These are phyloP conservation scores for Aspergillus steynii DNA, from an alignment of 495 filamentous ascomycete genomes.

Conservation along the genomic window DNA sequence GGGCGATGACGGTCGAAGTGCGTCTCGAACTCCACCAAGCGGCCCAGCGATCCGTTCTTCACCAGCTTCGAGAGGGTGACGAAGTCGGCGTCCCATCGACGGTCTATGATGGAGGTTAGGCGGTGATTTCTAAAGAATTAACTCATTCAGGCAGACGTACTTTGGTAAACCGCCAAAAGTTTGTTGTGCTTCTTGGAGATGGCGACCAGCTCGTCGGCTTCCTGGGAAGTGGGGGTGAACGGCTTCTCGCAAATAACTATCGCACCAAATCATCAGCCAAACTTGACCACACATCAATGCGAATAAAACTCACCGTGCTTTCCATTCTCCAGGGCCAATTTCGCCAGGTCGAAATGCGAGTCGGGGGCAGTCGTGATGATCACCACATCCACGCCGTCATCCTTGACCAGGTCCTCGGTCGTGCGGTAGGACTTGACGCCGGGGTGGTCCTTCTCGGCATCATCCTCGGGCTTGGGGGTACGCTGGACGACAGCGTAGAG, in stretches of 20 bases:
- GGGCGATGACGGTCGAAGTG: constrained; percentile 83
- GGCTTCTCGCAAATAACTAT: constrained; percentile 84
- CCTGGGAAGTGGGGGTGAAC: constrained; percentile 69
- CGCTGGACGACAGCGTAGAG: constrained; percentile 83
- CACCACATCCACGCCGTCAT: constrained; percentile 67
- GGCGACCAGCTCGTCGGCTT: constrained; percentile 69
- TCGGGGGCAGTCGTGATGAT: constrained; percentile 75
- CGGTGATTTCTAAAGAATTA: not conserved
- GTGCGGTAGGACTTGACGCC: constrained; percentile 62
- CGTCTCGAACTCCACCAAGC: constrained; percentile 76
- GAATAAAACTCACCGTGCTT: constrained; percentile 60
- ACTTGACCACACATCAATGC: not conserved
- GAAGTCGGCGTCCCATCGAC: constrained; percentile 85
- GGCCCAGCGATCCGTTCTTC: constrained; percentile 54
- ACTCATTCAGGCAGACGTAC: constrained; percentile 31
- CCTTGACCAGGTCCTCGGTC: constrained; percentile 62
- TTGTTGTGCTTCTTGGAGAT: constrained; percentile 62
- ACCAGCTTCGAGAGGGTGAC: constrained; percentile 68
- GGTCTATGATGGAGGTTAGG: constrained; percentile 45
- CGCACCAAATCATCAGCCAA: not conserved
- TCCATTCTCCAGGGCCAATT: constrained; percentile 66
- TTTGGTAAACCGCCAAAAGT: constrained; percentile 82
- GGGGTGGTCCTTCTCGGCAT: constrained; percentile 68
- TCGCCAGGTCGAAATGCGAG: constrained; percentile 67
- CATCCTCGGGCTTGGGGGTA: constrained; percentile 60